Evolutionary conservation across 2,329 filamentous ascomycete species (phyloP).

Genomic region (Cladophialophora psammophila): DNA sequence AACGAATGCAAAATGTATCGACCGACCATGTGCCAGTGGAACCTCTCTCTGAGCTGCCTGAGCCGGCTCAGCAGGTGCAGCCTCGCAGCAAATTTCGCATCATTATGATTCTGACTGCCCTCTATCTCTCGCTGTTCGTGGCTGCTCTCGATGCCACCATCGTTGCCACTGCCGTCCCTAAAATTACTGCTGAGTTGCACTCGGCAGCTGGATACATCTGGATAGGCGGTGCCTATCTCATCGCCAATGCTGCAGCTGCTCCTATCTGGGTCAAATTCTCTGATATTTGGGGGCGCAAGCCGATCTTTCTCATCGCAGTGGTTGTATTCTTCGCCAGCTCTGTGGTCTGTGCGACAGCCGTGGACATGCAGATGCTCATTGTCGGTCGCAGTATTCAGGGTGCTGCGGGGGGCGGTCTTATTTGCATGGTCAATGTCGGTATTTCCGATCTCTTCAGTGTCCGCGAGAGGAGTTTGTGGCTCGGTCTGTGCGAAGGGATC

Average conservation of each 20-base stretch:
- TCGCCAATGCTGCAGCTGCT: slow-evolving; percentile 71
- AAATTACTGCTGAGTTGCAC: slow-evolving; percentile 56
- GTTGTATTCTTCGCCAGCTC: slow-evolving; percentile 59
- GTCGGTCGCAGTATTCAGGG: slow-evolving; percentile 63
- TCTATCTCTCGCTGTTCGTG: slow-evolving; percentile 42
- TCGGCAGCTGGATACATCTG: slow-evolving; percentile 76
- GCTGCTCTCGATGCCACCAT: slow-evolving; percentile 46
- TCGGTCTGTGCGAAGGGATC: slow-evolving; percentile 61
- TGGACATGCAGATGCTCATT: slow-evolving; percentile 61
- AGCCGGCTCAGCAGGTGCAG: slow-evolving; percentile 42
- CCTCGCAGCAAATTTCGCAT: slow-evolving; percentile 37
- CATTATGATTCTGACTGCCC: slow-evolving; percentile 39
- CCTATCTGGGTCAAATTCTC: slow-evolving; percentile 73
- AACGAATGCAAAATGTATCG: slow-evolving; percentile 18
- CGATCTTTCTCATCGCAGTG: slow-evolving; percentile 58
- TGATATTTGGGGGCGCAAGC: slow-evolving; percentile 66
- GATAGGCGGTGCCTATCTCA: slow-evolving; percentile 77
- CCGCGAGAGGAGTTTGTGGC: slow-evolving; percentile 57
- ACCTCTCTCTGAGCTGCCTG: slow-evolving; percentile 6
- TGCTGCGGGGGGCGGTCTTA: slow-evolving; percentile 60
- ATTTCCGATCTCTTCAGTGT: slow-evolving; percentile 64
- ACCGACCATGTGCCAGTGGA: slow-evolving; percentile 11
- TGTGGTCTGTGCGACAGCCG: slow-evolving; percentile 58
- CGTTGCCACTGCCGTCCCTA: slow-evolving; percentile 46
- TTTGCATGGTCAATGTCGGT: slow-evolving; percentile 61